phyloP scores from a whole-genome alignment of 2,329 filamentous ascomycete species.

The Aspergillus arachidicola region DNA sequence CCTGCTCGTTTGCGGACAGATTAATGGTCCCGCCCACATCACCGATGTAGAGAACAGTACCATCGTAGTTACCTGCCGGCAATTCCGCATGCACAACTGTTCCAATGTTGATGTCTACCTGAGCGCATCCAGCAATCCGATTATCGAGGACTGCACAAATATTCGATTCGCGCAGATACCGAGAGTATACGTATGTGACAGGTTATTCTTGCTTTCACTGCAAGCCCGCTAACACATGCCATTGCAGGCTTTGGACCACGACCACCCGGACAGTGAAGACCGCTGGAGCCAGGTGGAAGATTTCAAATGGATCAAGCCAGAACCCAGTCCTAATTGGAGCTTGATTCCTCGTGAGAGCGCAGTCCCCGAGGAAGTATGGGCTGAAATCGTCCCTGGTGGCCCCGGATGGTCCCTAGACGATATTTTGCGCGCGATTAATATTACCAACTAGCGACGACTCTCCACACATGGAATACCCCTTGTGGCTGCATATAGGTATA shows the following conservation, averaged over 20 bases:
- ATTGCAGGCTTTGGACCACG: slow-evolving; percentile 33
- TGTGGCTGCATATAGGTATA: not conserved
- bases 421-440: slow-evolving; percentile 55
- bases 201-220: not conserved
- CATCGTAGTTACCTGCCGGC: slow-evolving; percentile 78
- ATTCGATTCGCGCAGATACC: slow-evolving; percentile 82
- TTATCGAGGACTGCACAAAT: slow-evolving; percentile 83
- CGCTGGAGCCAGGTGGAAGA: slow-evolving; percentile 92
- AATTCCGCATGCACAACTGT: slow-evolving; percentile 92
- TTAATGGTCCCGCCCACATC: slow-evolving; percentile 80
- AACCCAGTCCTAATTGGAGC: slow-evolving; percentile 85
- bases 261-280: slow-evolving; percentile 52
- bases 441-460: slow-evolving; percentile 3
- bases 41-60: slow-evolving; percentile 73
- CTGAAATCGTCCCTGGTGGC: slow-evolving; percentile 65
- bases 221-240: slow-evolving; percentile 10
- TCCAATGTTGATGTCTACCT: slow-evolving; percentile 81
- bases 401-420: slow-evolving; percentile 65
- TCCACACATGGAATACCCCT: not conserved
- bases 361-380: slow-evolving; percentile 68
- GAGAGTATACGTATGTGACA: slow-evolving; percentile 62
- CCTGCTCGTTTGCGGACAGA: slow-evolving; percentile 75
- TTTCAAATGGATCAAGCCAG: slow-evolving; percentile 93
- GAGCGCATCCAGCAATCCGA: slow-evolving; percentile 78
- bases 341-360: slow-evolving; percentile 64